Conservation (phyloP, 2,329 filamentous ascomycete genomes). For the Colletotrichum sp. region DNA sequence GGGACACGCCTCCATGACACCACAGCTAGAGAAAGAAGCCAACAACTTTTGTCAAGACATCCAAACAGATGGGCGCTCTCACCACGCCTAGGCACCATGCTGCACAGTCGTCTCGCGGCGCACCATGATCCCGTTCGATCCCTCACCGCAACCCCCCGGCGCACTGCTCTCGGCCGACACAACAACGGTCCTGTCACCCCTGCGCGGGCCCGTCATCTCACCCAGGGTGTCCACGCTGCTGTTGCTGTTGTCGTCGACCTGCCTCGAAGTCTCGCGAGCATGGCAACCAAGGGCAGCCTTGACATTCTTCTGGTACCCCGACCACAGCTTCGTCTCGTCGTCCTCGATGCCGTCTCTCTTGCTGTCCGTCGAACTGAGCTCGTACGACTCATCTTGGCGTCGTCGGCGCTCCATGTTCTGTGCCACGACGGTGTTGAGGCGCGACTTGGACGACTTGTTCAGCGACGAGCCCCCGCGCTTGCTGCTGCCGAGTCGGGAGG, state of each 20-base stretch:
- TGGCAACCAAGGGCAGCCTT: not conserved
- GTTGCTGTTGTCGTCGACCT: not conserved
- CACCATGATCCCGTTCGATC: not conserved
- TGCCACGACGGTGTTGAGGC: not conserved
- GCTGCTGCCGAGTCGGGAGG: not conserved
- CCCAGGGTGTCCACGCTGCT: not conserved
- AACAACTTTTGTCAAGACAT: not conserved
- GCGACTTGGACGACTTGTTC: not conserved
- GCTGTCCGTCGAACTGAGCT: constrained; percentile 6
- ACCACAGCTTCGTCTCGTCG: constrained; percentile 20
- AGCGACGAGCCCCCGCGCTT: not conserved
- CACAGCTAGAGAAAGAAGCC: not conserved
- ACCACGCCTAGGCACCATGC: not conserved
- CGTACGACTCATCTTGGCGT: constrained; percentile 5
- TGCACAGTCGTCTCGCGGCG: not conserved
- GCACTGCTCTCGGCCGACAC: not conserved
- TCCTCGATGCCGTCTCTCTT: not conserved
- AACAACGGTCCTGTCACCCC: not conserved
- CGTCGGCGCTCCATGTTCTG: constrained; percentile 14
- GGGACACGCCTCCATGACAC: not conserved
- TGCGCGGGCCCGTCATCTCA: not conserved
- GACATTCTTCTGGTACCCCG: not conserved
- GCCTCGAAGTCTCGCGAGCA: not conserved
- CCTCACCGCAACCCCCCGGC: not conserved
- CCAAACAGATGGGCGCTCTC: not conserved